These are phyloP conservation scores for Exserohilum rostratum DNA, from an alignment of 2,329 filamentous ascomycete species.

Conservation along the genomic window DNA sequence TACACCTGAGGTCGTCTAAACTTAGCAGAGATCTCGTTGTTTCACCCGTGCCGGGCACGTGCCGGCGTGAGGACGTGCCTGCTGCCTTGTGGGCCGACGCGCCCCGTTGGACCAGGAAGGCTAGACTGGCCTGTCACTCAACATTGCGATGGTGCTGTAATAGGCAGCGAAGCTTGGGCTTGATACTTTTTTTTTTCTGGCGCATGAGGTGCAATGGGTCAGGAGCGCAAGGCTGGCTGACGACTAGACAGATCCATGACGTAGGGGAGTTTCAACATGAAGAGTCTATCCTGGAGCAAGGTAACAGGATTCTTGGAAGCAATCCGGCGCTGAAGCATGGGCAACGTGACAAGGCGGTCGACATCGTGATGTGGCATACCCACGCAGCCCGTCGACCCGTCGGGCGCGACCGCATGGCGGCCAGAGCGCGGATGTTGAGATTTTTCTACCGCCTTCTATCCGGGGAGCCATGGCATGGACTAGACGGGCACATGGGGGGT, in stretches of 20 bases:
- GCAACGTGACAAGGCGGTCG: conserved; percentile 14
- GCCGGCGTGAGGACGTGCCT: conserved; percentile 2
- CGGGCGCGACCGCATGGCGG: conserved; percentile 14
- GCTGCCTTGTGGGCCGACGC: conserved; percentile 11
- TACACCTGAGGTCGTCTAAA: background rate
- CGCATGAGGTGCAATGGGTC: conserved; percentile 1
- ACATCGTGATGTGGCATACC: conserved; percentile 17
- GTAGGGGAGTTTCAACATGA: background rate
- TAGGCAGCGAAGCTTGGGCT: conserved; percentile 3
- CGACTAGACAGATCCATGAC: conserved; percentile 8
- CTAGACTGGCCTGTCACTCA: conserved; percentile 1
- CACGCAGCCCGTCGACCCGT: conserved; percentile 11
- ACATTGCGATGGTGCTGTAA: background rate
- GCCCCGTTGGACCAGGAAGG: conserved; percentile 1
- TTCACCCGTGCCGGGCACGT: conserved; percentile 6
- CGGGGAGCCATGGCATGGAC: conserved; percentile 5
- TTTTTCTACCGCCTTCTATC: conserved; percentile 15
- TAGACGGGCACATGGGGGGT: conserved; percentile 6
- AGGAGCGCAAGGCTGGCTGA: conserved; percentile 4
- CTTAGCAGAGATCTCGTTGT: background rate
- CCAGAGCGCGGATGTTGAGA: conserved; percentile 15
- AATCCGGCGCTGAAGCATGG: background rate
- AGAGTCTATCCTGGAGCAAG: background rate
- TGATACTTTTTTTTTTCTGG: conserved; percentile 4
- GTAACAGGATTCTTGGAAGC: background rate